phyloP scores from a whole-genome alignment of 2,329 filamentous ascomycete genomes.

The Achaetomium macrosporum region DNA sequence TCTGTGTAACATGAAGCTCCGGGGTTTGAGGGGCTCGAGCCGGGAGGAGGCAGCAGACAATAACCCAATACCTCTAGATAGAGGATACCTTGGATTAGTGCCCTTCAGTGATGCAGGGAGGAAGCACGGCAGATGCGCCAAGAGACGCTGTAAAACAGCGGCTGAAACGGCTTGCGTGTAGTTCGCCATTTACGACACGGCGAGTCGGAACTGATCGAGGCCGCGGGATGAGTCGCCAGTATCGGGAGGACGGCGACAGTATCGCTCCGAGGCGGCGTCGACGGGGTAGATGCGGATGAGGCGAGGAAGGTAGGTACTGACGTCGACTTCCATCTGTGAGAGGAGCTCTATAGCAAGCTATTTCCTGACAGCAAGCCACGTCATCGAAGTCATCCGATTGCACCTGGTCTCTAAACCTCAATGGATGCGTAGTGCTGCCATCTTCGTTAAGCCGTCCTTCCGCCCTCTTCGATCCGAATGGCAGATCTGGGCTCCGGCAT shows the following conservation, averaged over 20 bases:
- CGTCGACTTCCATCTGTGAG: not conserved
- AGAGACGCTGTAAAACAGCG: not conserved
- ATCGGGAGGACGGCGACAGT: not conserved
- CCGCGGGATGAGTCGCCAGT: not conserved
- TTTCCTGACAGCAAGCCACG: not conserved
- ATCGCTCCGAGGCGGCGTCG: not conserved
- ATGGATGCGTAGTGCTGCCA: not conserved
- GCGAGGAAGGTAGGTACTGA: not conserved
- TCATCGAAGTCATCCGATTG: not conserved
- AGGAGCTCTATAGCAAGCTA: not conserved
- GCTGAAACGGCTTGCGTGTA: slow-evolving; percentile 6
- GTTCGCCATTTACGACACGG: slow-evolving; percentile 2
- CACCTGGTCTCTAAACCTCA: not conserved
- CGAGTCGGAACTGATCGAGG: not conserved
- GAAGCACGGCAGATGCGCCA: slow-evolving; percentile 4
- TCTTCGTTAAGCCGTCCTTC: not conserved
- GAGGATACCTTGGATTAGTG: no score
- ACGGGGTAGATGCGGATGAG: not conserved
- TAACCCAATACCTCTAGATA: no score
- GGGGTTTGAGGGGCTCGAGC: not conserved
- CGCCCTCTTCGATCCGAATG: not conserved
- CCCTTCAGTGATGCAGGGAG: slow-evolving; percentile 5
- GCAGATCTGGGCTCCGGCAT: no score
- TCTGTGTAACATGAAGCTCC: not conserved
- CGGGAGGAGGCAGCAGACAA: not conserved